phyloP scores from a whole-genome alignment of 768 basidiomycete genomes.

The Mycena floridula region DNA sequence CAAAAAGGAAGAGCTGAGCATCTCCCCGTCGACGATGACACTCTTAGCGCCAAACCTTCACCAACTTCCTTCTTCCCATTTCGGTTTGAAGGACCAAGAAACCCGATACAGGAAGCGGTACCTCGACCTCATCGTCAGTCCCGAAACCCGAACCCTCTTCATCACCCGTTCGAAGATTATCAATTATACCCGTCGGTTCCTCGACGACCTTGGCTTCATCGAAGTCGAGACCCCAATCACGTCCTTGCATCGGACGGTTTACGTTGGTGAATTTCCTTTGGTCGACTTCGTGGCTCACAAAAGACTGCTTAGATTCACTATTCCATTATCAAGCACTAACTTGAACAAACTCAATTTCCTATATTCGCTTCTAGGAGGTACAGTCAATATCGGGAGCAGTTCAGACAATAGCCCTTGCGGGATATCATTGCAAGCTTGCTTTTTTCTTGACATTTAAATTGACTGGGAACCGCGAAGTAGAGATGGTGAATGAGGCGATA shows the following conservation, averaged over 20 bases:
- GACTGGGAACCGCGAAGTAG: no score
- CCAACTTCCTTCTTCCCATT: constrained; percentile 88
- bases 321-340: no score
- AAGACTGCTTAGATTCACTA: no score
- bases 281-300: no score
- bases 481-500: no score
- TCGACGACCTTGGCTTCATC: constrained; percentile 90
- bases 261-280: no score
- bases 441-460: no score
- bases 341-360: no score
- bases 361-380: no score
- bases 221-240: constrained; percentile 99
- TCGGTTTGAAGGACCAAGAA: constrained; percentile 96
- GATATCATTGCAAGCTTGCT: no score
- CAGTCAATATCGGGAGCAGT: no score
- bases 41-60: constrained; percentile 96
- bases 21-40: constrained; percentile 66
- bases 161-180: constrained; percentile 84
- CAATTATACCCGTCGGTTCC: constrained; percentile 87
- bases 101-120: constrained; percentile 98
- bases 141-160: constrained; percentile 85
- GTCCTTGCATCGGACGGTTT: constrained; percentile 83
- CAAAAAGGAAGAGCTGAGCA: constrained; percentile 92
- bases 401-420: no score
- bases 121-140: constrained; percentile 94